These are phyloP conservation scores for Drosera capensis DNA, from an alignment of 148 eudicot species.

Conservation along the genomic window DNA sequence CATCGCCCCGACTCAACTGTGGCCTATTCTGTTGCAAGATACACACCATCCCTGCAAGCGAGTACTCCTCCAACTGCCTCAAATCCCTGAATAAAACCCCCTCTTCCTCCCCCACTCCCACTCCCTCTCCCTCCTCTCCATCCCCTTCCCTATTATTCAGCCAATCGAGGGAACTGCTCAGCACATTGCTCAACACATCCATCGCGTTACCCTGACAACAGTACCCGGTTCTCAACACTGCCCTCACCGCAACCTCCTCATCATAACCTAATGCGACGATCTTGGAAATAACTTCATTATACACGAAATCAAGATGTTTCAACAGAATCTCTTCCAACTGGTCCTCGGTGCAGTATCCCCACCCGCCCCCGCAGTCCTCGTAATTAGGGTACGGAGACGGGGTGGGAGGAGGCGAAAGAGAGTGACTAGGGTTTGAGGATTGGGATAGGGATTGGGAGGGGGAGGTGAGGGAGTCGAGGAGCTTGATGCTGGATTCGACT, in stretches of 20 bases:
- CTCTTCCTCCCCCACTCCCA: slow-evolving; percentile 23
- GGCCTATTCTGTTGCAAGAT: slow-evolving; percentile 80
- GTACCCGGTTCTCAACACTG: slow-evolving; percentile 67
- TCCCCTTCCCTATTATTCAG: slow-evolving; percentile 41
- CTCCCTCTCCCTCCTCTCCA: slow-evolving; percentile 16
- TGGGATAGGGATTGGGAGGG: slow-evolving; percentile 3
- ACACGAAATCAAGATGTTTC: slow-evolving; percentile 68
- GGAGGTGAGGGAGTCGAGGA: slow-evolving; percentile 28
- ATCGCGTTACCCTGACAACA: slow-evolving; percentile 88
- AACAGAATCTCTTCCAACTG: slow-evolving; percentile 72
- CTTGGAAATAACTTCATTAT: slow-evolving; percentile 63
- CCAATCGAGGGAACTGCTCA: slow-evolving; percentile 67
- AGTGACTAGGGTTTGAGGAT: slow-evolving; percentile 10
- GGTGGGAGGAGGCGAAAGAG: too few relatives aligned
- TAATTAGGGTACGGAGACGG: slow-evolving; percentile 20
- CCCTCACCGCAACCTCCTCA: slow-evolving; percentile 66
- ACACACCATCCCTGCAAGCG: slow-evolving; percentile 77
- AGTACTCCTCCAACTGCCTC: slow-evolving; percentile 86
- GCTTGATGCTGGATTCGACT: slow-evolving; percentile 37
- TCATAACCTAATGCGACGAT: slow-evolving; percentile 67
- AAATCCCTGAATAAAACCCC: slow-evolving; percentile 55
- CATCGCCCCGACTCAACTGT: slow-evolving; percentile 79
- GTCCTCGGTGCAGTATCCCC: slow-evolving; percentile 96
- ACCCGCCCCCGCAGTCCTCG: slow-evolving; percentile 70
- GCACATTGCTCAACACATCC: slow-evolving; percentile 77